A percentile compares a stretch with the other conserved stretches of the same genome.
Evolutionary conservation across 306 rosid genomes (phyloP).

Genomic region (Coriaria nepalensis): DNA sequence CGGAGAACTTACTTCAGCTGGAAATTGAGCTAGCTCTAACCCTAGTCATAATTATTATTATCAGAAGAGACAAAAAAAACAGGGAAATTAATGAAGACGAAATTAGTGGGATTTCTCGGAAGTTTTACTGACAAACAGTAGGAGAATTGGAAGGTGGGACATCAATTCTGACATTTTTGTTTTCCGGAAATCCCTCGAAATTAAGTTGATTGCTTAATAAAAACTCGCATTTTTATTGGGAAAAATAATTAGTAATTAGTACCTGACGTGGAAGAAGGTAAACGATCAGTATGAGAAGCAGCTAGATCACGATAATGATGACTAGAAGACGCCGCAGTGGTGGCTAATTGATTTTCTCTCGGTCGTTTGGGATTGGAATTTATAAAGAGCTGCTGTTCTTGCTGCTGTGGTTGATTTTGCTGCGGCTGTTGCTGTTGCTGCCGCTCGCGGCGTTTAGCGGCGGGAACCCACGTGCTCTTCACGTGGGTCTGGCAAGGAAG

Average conservation of each 20-base stretch:
- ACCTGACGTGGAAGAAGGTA: slow-evolving; percentile 71
- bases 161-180: background rate
- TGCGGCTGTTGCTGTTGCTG: slow-evolving; percentile 47
- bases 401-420: slow-evolving; percentile 21
- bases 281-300: slow-evolving; percentile 41
- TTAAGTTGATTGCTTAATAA: too few relatives aligned
- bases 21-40: slow-evolving; percentile 78
- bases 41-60: slow-evolving; percentile 35
- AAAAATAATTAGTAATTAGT: background rate
- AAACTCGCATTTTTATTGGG: too few relatives aligned
- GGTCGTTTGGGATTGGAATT: slow-evolving; percentile 29
- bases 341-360: slow-evolving; percentile 30
- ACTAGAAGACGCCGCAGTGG: background rate
- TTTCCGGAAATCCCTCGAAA: too few relatives aligned
- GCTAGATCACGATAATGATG: background rate
- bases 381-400: slow-evolving; percentile 8
- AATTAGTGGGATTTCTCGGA: slow-evolving; percentile 35
- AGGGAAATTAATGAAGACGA: too few relatives aligned
- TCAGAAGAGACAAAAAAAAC: slow-evolving; percentile 6
- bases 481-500: slow-evolving; percentile 85
- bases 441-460: slow-evolving; percentile 79
- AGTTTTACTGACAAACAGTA: slow-evolving; percentile 48
- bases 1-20: slow-evolving; percentile 69
- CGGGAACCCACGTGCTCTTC: slow-evolving; percentile 99
- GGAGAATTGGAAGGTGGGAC: slow-evolving; percentile 7